Percentiles rank a stretch among this genome's conserved stretches.
Conservation (phyloP, 106 monocot genomes). For the Dendrobium chrysotoxum region DNA sequence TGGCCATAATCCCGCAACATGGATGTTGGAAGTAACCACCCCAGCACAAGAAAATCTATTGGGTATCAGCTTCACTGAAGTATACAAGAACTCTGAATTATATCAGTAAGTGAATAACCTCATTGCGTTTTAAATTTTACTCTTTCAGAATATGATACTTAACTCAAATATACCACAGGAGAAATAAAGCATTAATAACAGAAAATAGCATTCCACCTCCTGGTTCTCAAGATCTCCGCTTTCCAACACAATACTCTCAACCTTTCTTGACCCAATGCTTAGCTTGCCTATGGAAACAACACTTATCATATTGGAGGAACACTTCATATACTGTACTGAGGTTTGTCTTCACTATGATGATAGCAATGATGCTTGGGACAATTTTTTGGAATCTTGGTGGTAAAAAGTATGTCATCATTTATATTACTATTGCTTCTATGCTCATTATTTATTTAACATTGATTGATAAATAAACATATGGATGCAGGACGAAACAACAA, state of each 20-base stretch:
- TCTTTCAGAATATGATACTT: not conserved
- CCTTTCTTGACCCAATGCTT: conserved; percentile 13
- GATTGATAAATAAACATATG: not conserved
- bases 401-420: conserved; percentile 16
- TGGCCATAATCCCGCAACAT: conserved; percentile 8
- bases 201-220: conserved; percentile 18
- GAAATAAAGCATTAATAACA: conserved; percentile 20
- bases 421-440: not conserved
- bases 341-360: conserved; percentile 21
- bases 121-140: not conserved
- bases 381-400: conserved; percentile 21
- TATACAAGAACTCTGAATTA: conserved; percentile 13
- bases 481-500: conserved; percentile 5
- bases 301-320: conserved; percentile 27
- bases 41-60: conserved; percentile 7
- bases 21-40: conserved; percentile 11
- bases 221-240: conserved; percentile 17
- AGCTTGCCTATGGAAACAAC: conserved; percentile 27
- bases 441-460: not conserved
- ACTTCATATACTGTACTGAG: conserved; percentile 21
- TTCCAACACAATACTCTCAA: conserved; percentile 21
- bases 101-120: conserved; percentile 1
- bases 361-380: conserved; percentile 19
- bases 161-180: conserved; percentile 9
- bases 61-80: not conserved